Percentiles rank a stretch among this genome's conserved stretches.
phyloP scores from a whole-genome alignment of 352 stramenopile species.

The Albugo candida region DNA sequence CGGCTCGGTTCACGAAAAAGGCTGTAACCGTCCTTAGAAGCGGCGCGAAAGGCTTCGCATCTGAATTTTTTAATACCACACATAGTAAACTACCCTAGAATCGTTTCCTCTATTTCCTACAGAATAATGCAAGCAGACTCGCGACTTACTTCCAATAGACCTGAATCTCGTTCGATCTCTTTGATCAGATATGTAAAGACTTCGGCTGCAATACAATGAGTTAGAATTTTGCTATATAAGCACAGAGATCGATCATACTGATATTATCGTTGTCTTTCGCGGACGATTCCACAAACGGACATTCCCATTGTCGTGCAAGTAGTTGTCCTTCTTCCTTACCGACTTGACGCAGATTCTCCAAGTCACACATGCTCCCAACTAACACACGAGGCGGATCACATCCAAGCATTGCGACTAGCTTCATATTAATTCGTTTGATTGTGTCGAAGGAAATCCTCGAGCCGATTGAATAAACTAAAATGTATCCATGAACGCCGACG shows the following conservation, averaged over 20 bases:
- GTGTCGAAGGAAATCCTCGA: constrained; percentile 88
- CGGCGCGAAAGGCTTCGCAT: too few relatives aligned
- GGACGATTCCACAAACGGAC: constrained; percentile 91
- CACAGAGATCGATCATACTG: constrained; percentile 24
- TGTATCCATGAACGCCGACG: constrained; percentile 90
- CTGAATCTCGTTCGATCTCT: constrained; percentile 77
- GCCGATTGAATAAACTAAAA: constrained; percentile 88
- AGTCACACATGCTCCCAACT: constrained; percentile 89
- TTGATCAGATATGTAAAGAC: constrained; percentile 84
- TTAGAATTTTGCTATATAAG: background rate
- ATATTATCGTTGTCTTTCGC: constrained; percentile 83
- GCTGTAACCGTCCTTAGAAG: too few relatives aligned
- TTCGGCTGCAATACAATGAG: constrained; percentile 27
- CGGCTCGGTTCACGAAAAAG: too few relatives aligned
- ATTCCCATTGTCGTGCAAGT: constrained; percentile 79
- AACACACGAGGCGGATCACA: constrained; percentile 86
- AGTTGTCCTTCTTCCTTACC: constrained; percentile 68
- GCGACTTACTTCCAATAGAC: constrained; percentile 61
- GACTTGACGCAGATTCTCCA: constrained; percentile 69
- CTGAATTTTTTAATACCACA: too few relatives aligned
- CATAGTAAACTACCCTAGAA: too few relatives aligned
- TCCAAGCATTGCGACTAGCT: constrained; percentile 86
- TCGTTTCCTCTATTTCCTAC: too few relatives aligned
- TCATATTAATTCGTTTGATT: constrained; percentile 88
- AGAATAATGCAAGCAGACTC: constrained; percentile 61